phyloP scores from a whole-genome alignment of 345 rosid genomes.

The Euphorbia peplus region DNA sequence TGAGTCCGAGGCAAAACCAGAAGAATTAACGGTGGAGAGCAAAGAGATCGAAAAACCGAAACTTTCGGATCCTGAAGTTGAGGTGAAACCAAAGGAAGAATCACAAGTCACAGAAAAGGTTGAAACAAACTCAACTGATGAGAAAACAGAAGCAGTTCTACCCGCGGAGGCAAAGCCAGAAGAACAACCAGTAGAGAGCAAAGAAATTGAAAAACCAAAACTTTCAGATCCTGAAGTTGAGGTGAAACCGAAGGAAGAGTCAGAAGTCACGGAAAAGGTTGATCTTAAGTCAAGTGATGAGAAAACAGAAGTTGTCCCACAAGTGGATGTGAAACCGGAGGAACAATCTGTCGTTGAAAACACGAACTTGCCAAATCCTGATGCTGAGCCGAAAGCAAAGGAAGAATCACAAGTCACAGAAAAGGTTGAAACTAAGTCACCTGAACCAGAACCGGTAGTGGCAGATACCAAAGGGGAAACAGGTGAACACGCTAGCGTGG shows the following conservation, averaged over 20 bases:
- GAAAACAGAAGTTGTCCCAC: neutral
- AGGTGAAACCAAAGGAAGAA: slow-evolving; percentile 1
- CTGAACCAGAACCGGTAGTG: neutral
- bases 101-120: slow-evolving; percentile 5
- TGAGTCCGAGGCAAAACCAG: slow-evolving; percentile 1
- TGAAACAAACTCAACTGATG: slow-evolving; percentile 4
- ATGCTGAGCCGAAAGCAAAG: slow-evolving; percentile 1
- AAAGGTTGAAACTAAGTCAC: slow-evolving; percentile 2
- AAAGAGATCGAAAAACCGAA: slow-evolving; percentile 1
- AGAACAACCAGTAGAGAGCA: neutral
- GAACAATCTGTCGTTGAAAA: neutral
- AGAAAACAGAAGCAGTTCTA: neutral
- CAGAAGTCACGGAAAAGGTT: slow-evolving; percentile 3
- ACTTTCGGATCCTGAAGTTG: neutral
- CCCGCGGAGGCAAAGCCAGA: neutral
- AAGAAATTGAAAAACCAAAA: slow-evolving; percentile 8
- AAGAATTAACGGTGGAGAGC: neutral
- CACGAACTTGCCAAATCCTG: neutral
- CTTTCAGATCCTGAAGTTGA: neutral
- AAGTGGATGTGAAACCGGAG: neutral
- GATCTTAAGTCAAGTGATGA: slow-evolving; percentile 6
- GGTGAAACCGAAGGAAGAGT: slow-evolving; percentile 9
- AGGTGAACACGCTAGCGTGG: neutral
- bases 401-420: slow-evolving; percentile 11
- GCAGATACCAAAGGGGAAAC: neutral